Percentiles rank a stretch among this genome's conserved stretches.
Conservation (phyloP, 1,139 yeast species). For the Arxiozyma heterogenica region DNA sequence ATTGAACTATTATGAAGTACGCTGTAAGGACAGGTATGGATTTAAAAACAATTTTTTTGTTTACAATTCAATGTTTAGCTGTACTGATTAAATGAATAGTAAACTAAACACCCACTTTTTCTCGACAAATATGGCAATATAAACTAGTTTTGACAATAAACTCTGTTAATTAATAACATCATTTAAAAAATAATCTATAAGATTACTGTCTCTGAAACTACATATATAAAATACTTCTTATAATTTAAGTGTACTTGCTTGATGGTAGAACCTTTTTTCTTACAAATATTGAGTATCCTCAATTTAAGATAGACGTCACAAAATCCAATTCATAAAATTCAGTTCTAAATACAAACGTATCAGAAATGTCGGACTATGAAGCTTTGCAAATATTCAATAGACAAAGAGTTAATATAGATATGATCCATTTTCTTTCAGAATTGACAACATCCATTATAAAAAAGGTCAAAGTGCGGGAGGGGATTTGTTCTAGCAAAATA, state of each 20-base stretch:
- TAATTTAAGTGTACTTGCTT: too few species aligned
- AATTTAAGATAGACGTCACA: background rate
- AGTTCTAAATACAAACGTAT: background rate
- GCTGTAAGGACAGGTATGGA: background rate
- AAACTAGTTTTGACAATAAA: background rate
- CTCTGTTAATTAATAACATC: too few species aligned
- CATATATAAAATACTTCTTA: background rate
- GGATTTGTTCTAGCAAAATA: background rate
- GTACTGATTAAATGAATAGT: background rate
- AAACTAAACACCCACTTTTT: background rate
- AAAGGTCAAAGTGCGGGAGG: conserved; percentile 26
- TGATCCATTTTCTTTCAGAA: conserved; percentile 73
- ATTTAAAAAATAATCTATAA: too few species aligned
- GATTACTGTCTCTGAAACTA: too few species aligned
- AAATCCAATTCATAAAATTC: background rate
- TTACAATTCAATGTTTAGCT: background rate
- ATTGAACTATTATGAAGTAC: background rate
- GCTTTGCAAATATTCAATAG: conserved; percentile 70
- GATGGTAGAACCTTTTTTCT: too few species aligned
- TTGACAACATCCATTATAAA: conserved; percentile 76
- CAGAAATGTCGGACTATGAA: conserved; percentile 42
- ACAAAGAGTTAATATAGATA: conserved; percentile 67
- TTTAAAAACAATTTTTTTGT: background rate
- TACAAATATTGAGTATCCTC: too few species aligned
- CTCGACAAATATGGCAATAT: background rate